Percentiles rank a stretch among this genome's conserved stretches.
phyloP scores from a whole-genome alignment of 306 rosid species.

The Quillaja saponaria region DNA sequence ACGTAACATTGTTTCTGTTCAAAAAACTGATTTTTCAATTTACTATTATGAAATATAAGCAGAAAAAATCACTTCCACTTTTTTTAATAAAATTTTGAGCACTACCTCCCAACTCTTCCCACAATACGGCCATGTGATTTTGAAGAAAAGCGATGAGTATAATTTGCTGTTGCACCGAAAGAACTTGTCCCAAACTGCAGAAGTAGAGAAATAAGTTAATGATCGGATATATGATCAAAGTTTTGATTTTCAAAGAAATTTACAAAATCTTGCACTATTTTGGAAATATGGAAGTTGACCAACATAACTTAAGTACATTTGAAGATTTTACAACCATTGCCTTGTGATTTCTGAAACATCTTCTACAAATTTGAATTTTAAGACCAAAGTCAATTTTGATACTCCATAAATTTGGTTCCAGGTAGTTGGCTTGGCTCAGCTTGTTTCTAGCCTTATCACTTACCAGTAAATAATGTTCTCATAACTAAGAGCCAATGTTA shows the following conservation, averaged over 20 bases:
- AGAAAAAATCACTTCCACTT: conserved; percentile 2
- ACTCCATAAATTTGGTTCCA: background rate
- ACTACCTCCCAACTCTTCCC: conserved; percentile 91
- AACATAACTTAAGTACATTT: background rate
- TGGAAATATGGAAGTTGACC: conserved; percentile 23
- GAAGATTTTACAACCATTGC: too few species aligned
- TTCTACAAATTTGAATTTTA: too few species aligned
- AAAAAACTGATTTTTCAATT: conserved; percentile 6
- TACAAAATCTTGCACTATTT: conserved; percentile 15
- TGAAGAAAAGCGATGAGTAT: conserved; percentile 70
- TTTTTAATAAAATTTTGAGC: conserved; percentile 26
- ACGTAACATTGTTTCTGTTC: conserved; percentile 2
- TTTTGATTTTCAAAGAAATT: background rate
- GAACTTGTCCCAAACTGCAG: conserved; percentile 76
- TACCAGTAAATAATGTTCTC: background rate
- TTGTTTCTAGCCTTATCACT: background rate
- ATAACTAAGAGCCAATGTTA: too few species aligned
- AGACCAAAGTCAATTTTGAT: background rate
- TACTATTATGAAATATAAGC: conserved; percentile 2
- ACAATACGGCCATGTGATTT: conserved; percentile 83
- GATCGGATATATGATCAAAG: conserved; percentile 18
- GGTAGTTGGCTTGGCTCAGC: background rate
- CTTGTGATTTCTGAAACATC: too few species aligned
- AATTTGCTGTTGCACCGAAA: conserved; percentile 69
- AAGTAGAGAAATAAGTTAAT: conserved; percentile 38